phyloP scores from a whole-genome alignment of 176 grass and related monocot species.

The Musa itinerans region DNA sequence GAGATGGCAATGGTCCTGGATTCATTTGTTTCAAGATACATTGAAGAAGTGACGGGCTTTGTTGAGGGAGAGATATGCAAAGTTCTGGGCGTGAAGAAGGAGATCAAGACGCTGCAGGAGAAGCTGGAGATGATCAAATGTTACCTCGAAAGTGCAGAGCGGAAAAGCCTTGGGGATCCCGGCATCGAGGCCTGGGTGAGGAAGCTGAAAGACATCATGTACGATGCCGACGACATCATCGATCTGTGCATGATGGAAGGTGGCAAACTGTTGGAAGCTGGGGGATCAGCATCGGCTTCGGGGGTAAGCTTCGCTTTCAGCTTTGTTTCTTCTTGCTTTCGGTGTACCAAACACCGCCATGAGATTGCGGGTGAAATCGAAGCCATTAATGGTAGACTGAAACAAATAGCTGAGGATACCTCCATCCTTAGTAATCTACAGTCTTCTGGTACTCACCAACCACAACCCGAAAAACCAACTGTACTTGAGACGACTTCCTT shows the following conservation, averaged over 20 bases:
- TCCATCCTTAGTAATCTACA: neutral
- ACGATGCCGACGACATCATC: slow-evolving; percentile 57
- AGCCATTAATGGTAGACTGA: slow-evolving; percentile 43
- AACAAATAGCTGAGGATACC: slow-evolving; percentile 41
- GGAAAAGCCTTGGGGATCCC: slow-evolving; percentile 6
- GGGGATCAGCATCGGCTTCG: neutral
- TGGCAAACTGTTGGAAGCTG: slow-evolving; percentile 32
- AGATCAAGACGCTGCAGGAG: neutral
- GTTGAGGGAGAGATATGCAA: slow-evolving; percentile 29
- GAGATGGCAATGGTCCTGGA: slow-evolving; percentile 61
- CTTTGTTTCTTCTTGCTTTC: slow-evolving; percentile 29
- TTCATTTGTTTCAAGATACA: slow-evolving; percentile 36
- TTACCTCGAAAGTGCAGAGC: slow-evolving; percentile 14
- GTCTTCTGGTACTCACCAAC: too few species aligned
- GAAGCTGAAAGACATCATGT: slow-evolving; percentile 48
- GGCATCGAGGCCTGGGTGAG: slow-evolving; percentile 20
- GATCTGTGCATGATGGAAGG: slow-evolving; percentile 62
- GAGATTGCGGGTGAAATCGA: slow-evolving; percentile 49
- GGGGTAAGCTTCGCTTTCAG: slow-evolving; percentile 25
- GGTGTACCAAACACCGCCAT: slow-evolving; percentile 28
- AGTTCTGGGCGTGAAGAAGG: slow-evolving; percentile 39
- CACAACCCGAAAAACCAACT: too few species aligned
- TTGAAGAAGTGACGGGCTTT: slow-evolving; percentile 31
- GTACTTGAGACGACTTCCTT: neutral
- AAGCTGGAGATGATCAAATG: too few species aligned